Percentiles rank a stretch among this genome's conserved stretches.
These are phyloP conservation scores for Ilyonectria mors-panacis DNA, from an alignment of 2,329 filamentous ascomycete genomes.

Conservation along the genomic window DNA sequence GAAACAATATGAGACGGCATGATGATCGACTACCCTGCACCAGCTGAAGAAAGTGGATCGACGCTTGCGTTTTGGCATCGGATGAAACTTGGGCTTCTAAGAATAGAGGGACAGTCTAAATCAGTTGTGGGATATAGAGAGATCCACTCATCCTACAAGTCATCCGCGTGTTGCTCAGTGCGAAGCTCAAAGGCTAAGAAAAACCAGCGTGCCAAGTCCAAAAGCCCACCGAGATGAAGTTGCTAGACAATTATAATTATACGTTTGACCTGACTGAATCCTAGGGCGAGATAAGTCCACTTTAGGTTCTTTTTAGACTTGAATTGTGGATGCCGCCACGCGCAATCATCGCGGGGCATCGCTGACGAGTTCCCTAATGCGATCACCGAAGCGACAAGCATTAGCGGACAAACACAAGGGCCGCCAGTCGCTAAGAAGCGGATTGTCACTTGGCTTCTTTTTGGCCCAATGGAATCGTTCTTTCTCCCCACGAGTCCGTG, in stretches of 20 bases:
- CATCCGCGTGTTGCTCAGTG: too few relatives aligned
- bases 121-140: too few relatives aligned
- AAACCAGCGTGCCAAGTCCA: too few relatives aligned
- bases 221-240: not conserved
- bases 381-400: slow-evolving; percentile 23
- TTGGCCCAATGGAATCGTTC: slow-evolving; percentile 39
- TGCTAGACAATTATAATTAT: too few relatives aligned
- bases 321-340: not conserved
- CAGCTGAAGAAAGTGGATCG: too few relatives aligned
- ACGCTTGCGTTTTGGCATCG: too few relatives aligned
- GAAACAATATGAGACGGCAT: too few relatives aligned
- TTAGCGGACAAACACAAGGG: slow-evolving; percentile 29
- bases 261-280: not conserved
- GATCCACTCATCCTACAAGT: too few relatives aligned
- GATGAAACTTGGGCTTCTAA: too few relatives aligned
- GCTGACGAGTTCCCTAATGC: slow-evolving; percentile 16
- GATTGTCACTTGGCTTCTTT: slow-evolving; percentile 13
- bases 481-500: slow-evolving; percentile 31
- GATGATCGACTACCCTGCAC: too few relatives aligned
- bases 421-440: slow-evolving; percentile 24
- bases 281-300: not conserved
- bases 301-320: slow-evolving; percentile 20
- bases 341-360: not conserved
- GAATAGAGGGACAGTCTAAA: too few relatives aligned
- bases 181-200: too few relatives aligned